phyloP scores from a whole-genome alignment of 1,139 yeast genomes.

The Taphrina deformans region DNA sequence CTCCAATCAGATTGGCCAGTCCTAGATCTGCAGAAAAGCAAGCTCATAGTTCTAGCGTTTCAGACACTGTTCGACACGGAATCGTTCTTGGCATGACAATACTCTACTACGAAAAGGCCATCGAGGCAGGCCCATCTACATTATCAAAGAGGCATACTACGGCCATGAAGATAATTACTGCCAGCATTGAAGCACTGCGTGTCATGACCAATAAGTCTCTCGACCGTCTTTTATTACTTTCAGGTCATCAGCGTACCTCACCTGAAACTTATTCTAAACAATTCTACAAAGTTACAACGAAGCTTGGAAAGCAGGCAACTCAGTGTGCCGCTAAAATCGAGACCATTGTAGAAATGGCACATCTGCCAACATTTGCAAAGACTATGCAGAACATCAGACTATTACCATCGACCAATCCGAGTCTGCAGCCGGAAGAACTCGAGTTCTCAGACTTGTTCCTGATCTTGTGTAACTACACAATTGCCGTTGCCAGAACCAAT shows the following conservation, averaged over 20 bases:
- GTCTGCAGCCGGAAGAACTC: not conserved
- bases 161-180: not conserved
- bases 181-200: not conserved
- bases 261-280: not conserved
- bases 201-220: not conserved
- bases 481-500: not conserved
- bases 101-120: not conserved
- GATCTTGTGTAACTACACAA: not conserved
- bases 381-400: not conserved
- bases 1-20: not conserved
- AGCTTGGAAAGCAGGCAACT: not conserved
- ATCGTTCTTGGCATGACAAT: slow-evolving; percentile 4
- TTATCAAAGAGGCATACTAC: not conserved
- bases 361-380: not conserved
- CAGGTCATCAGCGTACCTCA: not conserved
- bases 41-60: not conserved
- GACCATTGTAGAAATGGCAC: not conserved
- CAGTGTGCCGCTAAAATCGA: not conserved
- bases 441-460: not conserved
- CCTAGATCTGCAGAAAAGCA: not conserved
- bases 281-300: not conserved
- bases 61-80: not conserved
- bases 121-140: not conserved
- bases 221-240: not conserved
- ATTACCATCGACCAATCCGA: not conserved